phyloP scores from a whole-genome alignment of 2,329 filamentous ascomycete species.

The Phoma sp. region DNA sequence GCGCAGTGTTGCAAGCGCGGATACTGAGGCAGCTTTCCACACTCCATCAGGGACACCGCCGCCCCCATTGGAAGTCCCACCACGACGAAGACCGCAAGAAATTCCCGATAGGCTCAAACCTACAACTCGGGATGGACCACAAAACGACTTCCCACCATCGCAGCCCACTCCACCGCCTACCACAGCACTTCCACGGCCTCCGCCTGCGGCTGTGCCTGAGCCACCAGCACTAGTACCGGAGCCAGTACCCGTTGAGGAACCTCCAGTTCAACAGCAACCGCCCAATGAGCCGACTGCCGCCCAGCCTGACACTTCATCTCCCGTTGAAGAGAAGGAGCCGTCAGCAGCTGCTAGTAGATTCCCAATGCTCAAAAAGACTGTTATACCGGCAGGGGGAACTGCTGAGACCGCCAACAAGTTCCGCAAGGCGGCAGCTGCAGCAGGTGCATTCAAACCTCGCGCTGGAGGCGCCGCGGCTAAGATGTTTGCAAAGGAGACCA shows the following conservation, averaged over 20 bases:
- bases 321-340: constrained; percentile 56
- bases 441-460: constrained; percentile 81
- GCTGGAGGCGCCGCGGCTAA: constrained; percentile 86
- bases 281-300: constrained; percentile 14
- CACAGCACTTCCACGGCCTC: constrained; percentile 38
- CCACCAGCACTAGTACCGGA: constrained; percentile 16
- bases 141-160: constrained; percentile 17
- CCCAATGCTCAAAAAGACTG: constrained; percentile 87
- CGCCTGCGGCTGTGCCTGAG: constrained; percentile 22
- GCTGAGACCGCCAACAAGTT: constrained; percentile 78
- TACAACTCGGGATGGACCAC: constrained; percentile 17
- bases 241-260: constrained; percentile 55
- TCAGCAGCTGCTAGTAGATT: constrained; percentile 68
- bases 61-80: constrained; percentile 35
- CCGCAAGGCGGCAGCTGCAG: constrained; percentile 77
- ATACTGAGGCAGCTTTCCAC: constrained; percentile 31
- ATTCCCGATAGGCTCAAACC: constrained; percentile 40
- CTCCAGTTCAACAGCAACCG: constrained; percentile 10
- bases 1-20: constrained; percentile 34
- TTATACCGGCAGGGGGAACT: constrained; percentile 57
- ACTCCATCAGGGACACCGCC: constrained; percentile 34
- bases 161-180: constrained; percentile 34
- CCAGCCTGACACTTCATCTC: constrained; percentile 8
- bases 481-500: constrained; percentile 66
- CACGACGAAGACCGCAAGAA: constrained; percentile 34